A percentile compares a stretch with the other conserved stretches of the same genome.
Conservation (phyloP, 768 basidiomycete species). For the Filobasidium wieringae region DNA sequence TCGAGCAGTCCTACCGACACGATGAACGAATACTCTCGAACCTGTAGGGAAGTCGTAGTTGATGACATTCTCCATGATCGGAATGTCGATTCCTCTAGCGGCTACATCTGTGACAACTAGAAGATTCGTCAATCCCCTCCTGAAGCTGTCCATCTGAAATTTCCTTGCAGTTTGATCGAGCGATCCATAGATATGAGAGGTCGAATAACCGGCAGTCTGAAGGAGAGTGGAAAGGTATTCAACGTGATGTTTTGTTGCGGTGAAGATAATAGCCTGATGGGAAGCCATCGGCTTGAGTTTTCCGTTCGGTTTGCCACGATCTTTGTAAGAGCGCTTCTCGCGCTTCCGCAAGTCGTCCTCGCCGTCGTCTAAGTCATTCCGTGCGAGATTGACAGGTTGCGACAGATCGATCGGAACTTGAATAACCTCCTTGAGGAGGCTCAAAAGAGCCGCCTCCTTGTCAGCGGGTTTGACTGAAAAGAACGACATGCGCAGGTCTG, state of each 20-base stretch:
- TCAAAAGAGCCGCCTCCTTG: slow-evolving; percentile 81
- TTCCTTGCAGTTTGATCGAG: slow-evolving; percentile 83
- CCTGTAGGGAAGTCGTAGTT: slow-evolving; percentile 98
- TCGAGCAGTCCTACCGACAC: slow-evolving; percentile 90
- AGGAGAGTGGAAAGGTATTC: slow-evolving; percentile 79
- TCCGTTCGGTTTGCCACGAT: slow-evolving; percentile 18
- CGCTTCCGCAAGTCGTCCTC: slow-evolving; percentile 34
- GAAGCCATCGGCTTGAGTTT: slow-evolving; percentile 45
- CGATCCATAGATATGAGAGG: slow-evolving; percentile 90
- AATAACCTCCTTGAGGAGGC: slow-evolving; percentile 76
- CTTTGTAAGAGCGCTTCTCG: slow-evolving; percentile 21
- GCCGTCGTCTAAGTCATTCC: slow-evolving; percentile 18
- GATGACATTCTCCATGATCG: slow-evolving; percentile 86
- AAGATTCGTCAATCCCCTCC: slow-evolving; percentile 62
- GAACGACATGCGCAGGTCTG: slow-evolving; percentile 87
- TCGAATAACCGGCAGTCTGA: slow-evolving; percentile 66
- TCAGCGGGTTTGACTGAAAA: slow-evolving; percentile 83
- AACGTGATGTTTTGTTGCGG: slow-evolving; percentile 96
- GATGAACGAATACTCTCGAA: slow-evolving; percentile 84
- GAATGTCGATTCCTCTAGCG: slow-evolving; percentile 95
- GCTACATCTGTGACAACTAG: slow-evolving; percentile 97
- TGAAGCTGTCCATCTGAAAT: slow-evolving; percentile 81
- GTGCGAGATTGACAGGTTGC: slow-evolving; percentile 14
- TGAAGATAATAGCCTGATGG: slow-evolving; percentile 87
- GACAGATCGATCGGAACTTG: slow-evolving; percentile 51